Evolutionary conservation across 2,329 filamentous ascomycete genomes (phyloP).

Genomic region (Sclerotinia trifoliorum): DNA sequence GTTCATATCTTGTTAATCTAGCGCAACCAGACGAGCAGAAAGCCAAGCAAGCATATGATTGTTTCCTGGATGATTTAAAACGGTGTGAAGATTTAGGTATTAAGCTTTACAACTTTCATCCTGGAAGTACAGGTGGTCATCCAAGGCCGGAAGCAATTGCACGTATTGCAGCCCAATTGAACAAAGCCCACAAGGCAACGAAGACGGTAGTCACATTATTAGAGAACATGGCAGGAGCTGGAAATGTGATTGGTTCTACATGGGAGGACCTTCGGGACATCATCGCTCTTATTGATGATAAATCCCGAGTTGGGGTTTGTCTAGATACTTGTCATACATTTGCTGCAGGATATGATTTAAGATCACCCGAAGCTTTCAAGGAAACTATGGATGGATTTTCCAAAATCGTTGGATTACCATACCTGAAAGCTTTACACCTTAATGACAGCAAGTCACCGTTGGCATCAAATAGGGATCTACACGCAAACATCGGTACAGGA

Average conservation of each 20-base stretch:
- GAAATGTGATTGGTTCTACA: slow-evolving; percentile 80
- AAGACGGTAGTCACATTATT: slow-evolving; percentile 76
- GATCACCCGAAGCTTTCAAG: slow-evolving; percentile 70
- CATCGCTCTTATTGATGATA: slow-evolving; percentile 76
- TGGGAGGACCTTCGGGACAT: slow-evolving; percentile 87
- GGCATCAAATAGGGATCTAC: slow-evolving; percentile 77
- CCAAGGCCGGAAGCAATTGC: slow-evolving; percentile 67
- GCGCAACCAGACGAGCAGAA: slow-evolving; percentile 79
- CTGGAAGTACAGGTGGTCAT: slow-evolving; percentile 74
- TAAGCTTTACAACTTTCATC: slow-evolving; percentile 95
- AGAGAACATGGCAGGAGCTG: slow-evolving; percentile 92
- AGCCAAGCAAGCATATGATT: slow-evolving; percentile 78
- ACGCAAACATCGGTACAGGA: slow-evolving; percentile 94
- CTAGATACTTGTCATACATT: slow-evolving; percentile 97
- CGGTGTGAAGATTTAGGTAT: slow-evolving; percentile 87
- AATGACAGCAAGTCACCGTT: slow-evolving; percentile 96
- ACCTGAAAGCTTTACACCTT: slow-evolving; percentile 82
- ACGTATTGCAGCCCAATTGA: slow-evolving; percentile 79
- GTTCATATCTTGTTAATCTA: slow-evolving; percentile 94
- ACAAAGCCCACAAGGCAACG: slow-evolving; percentile 75
- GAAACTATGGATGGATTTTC: slow-evolving; percentile 76
- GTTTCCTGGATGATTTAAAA: slow-evolving; percentile 83
- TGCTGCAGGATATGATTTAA: slow-evolving; percentile 87
- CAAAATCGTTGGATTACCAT: slow-evolving; percentile 69
- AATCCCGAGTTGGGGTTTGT: slow-evolving; percentile 84